A percentile compares a stretch with the other conserved stretches of the same genome.
phyloP scores from a whole-genome alignment of 768 basidiomycete genomes.

The Auricularia sp. region DNA sequence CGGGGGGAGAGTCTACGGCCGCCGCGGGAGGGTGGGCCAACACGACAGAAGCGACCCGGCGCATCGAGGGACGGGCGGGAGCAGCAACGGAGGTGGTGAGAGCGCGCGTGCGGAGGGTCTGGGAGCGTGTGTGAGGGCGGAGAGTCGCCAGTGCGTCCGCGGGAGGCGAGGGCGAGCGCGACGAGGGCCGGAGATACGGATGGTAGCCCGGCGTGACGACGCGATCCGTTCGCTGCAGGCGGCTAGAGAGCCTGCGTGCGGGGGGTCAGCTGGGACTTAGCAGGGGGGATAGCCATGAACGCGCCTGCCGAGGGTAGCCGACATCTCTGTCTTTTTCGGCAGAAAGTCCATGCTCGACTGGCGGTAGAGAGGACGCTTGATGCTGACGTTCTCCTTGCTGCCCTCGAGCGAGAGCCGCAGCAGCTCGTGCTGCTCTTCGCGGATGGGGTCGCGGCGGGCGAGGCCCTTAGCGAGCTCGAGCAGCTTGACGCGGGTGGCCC shows the following conservation, averaged over 20 bases:
- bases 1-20: neutral
- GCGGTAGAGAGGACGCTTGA: constrained; percentile 50
- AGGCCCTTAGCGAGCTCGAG: constrained; percentile 65
- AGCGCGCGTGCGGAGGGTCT: constrained; percentile 33
- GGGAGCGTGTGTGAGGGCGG: constrained; percentile 14
- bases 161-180: constrained; percentile 28
- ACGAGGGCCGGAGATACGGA: constrained; percentile 40
- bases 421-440: constrained; percentile 35
- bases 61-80: neutral
- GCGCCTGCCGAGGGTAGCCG: neutral
- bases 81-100: constrained; percentile 24
- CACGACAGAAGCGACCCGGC: neutral
- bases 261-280: constrained; percentile 10
- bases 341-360: constrained; percentile 88
- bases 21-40: neutral
- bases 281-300: constrained; percentile 10
- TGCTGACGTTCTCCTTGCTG: constrained; percentile 16
- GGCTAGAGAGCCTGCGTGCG: constrained; percentile 46
- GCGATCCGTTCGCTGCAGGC: constrained; percentile 56
- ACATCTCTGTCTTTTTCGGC: neutral
- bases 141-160: neutral
- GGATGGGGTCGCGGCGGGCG: constrained; percentile 43
- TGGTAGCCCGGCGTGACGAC: constrained; percentile 44
- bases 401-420: constrained; percentile 30
- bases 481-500: constrained; percentile 73